Evolutionary conservation across 148 eudicot genomes (phyloP).

Genomic region (Gaultheria prostrata): DNA sequence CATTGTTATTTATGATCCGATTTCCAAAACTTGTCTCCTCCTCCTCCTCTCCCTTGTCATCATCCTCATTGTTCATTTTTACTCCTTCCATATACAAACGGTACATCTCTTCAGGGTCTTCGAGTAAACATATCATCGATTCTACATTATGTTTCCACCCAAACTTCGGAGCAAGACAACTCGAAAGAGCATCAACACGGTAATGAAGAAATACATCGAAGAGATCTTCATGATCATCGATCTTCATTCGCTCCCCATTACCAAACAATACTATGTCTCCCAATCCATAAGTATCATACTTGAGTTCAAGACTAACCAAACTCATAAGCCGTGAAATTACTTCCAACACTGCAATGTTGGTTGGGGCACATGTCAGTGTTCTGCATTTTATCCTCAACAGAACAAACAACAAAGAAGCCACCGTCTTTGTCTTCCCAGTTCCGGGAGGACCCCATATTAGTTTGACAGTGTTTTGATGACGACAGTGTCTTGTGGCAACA

Average conservation of each 20-base stretch:
- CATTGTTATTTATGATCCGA: background rate
- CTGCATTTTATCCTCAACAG: slow-evolving; percentile 28
- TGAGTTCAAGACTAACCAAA: background rate
- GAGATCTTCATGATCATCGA: slow-evolving; percentile 38
- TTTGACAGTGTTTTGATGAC: slow-evolving; percentile 28
- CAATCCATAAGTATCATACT: slow-evolving; percentile 35
- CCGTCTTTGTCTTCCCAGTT: slow-evolving; percentile 59
- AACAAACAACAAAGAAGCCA: slow-evolving; percentile 29
- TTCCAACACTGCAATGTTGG: slow-evolving; percentile 45
- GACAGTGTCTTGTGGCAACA: slow-evolving; percentile 37
- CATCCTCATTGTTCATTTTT: background rate
- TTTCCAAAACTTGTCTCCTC: slow-evolving; percentile 5
- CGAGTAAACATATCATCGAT: slow-evolving; percentile 42
- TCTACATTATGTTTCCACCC: slow-evolving; percentile 47
- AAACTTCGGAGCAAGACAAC: slow-evolving; percentile 34
- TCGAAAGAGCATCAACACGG: slow-evolving; percentile 26
- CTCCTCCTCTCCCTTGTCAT: background rate
- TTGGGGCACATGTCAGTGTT: slow-evolving; percentile 49
- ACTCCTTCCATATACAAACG: slow-evolving; percentile 26
- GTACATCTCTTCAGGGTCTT: slow-evolving; percentile 44
- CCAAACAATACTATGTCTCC: slow-evolving; percentile 64
- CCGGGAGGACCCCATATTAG: slow-evolving; percentile 77
- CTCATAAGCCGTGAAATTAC: slow-evolving; percentile 29
- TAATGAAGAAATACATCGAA: slow-evolving; percentile 41
- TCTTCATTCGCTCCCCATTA: slow-evolving; percentile 52